phyloP scores from a whole-genome alignment of 2,329 filamentous ascomycete species.

The Colletotrichum sp. region DNA sequence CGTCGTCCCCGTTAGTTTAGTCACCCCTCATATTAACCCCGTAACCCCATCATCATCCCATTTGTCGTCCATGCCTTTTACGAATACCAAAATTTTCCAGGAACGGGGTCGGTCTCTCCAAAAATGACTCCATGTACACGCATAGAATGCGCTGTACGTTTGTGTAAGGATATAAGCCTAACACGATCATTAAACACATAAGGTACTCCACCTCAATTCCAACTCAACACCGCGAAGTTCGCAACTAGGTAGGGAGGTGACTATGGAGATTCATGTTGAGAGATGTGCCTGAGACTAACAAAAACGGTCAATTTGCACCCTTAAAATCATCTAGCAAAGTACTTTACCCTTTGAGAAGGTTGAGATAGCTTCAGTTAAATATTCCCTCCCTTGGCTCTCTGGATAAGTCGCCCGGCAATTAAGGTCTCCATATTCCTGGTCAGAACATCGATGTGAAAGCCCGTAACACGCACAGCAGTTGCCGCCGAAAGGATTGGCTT shows the following conservation, averaged over 20 bases:
- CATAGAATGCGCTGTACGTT: no score
- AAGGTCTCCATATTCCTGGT: not conserved
- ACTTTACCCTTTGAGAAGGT: not conserved
- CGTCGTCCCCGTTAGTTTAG: not conserved
- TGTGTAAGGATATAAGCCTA: not conserved
- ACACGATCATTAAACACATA: not conserved
- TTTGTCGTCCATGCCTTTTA: no score
- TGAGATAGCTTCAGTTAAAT: not conserved
- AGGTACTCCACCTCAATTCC: no score
- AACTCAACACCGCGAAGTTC: not conserved
- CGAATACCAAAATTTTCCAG: no score
- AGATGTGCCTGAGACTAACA: not conserved
- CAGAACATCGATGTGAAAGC: fast-evolving
- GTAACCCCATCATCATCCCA: fast-evolving
- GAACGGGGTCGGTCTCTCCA: no score
- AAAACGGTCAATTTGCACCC: no score
- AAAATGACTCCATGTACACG: no score
- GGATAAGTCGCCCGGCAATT: not conserved
- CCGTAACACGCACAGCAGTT: not conserved
- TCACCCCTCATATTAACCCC: fast-evolving
- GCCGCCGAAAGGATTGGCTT: not conserved
- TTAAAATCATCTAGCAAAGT: no score
- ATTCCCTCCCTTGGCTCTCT: fast-evolving
- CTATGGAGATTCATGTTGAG: not conserved
- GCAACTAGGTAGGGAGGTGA: not conserved